Base-by-base conservation (phyloP, 2,329 filamentous ascomycete species). In the Paraconiothyrium brasiliense region DNA sequence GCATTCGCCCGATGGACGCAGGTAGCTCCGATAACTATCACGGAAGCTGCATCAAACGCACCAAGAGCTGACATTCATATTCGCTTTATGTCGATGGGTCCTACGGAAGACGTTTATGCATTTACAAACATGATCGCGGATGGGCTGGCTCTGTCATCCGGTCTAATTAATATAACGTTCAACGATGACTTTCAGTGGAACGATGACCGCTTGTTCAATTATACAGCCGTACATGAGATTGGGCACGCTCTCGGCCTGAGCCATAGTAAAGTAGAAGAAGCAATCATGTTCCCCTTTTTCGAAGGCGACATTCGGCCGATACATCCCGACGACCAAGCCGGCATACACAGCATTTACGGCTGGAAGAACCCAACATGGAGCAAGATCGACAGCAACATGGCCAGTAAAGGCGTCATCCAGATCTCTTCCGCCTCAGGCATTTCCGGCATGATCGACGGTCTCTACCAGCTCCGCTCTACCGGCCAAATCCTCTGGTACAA, bases 211-310 rank as follows among this genome's bases (percentile, higher is more conserved):
- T 54, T 74, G 1, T 73, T 75, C 60, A 71, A 67, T 44, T 73
- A 63, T 49, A 73, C 71, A 2, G 71, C 71, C 4, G 50, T 68
- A 6, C 72, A 75, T 27, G 72, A 75, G 44, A 74, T 74, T 3
- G 72, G 71, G 0, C 72, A 75, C 30, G 67, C 71, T 9, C 68
- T 75, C 2, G 72, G 72, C 3, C 54, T 75, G 20, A 70, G 66
- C 30, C 73, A 75, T 49, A 72, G 67, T 37, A 70, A 65, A 44
- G 68, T 75, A n/a, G 67, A 73, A 56, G 44, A 67, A 8, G 70
- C 73, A 1, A 58, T 74, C 57, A 75, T 75, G 72, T 75, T 71
- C 57, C 67, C 71, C 9, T 72, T 71, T 58, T 75, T 63, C 60
- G 68, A 69, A 13, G 71, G 69, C 22, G 57, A 59, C 4, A 68